Evolutionary conservation across 2,329 filamentous ascomycete genomes (phyloP).

Genomic region (Fusarium sp.): DNA sequence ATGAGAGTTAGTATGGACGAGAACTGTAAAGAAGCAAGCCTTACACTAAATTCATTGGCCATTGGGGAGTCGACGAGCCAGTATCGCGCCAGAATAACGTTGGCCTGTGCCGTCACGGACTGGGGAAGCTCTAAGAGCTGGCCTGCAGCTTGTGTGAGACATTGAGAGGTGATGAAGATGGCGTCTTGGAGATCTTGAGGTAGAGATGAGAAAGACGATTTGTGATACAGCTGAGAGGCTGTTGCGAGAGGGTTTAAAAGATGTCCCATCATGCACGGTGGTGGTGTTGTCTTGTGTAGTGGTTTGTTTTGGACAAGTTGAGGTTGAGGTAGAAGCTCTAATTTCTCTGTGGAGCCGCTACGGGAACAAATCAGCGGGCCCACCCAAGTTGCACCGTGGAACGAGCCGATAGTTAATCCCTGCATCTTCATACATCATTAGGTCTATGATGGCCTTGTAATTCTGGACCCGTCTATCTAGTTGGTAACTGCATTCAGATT

Average conservation of each 20-base stretch:
- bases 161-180: constrained; percentile 75
- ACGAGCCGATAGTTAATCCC: constrained; percentile 15
- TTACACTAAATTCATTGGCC: constrained; percentile 65
- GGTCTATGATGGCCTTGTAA: not conserved
- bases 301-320: constrained; percentile 9
- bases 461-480: not conserved
- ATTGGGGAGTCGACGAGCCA: constrained; percentile 71
- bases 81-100: constrained; percentile 82
- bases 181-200: constrained; percentile 75
- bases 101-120: constrained; percentile 84
- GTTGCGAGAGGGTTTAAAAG: constrained; percentile 78
- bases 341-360: constrained; percentile 20
- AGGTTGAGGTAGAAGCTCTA: constrained; percentile 17
- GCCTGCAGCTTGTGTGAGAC: constrained; percentile 79
- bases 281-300: not conserved
- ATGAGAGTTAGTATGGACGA: constrained; percentile 3
- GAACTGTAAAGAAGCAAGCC: constrained; percentile 13
- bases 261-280: constrained; percentile 58
- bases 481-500: too few relatives aligned
- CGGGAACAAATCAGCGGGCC: constrained; percentile 15
- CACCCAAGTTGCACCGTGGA: constrained; percentile 8
- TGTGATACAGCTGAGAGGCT: constrained; percentile 71
- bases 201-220: constrained; percentile 64
- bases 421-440: constrained; percentile 5
- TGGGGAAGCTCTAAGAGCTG: constrained; percentile 85